Evolutionary conservation across 73 alveolate species (phyloP).

Genomic region (Durusdinium trenchii): DNA sequence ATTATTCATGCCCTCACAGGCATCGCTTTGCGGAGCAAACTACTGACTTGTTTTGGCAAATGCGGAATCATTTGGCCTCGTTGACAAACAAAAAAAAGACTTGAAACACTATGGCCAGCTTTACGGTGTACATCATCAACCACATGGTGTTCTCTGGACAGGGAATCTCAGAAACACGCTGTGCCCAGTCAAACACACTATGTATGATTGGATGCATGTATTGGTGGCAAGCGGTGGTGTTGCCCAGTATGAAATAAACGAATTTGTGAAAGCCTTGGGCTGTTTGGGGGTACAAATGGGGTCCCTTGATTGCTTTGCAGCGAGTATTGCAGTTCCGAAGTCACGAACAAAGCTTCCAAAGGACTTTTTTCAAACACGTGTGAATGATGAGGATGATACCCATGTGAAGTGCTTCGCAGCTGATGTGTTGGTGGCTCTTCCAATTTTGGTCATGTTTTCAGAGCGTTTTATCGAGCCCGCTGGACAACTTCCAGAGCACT

Average conservation of each 20-base stretch:
- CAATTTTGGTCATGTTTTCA: not conserved
- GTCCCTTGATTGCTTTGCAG: not conserved
- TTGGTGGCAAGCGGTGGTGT: constrained; percentile 10
- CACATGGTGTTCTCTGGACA: not conserved
- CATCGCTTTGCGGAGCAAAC: not conserved
- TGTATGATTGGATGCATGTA: constrained; percentile 38
- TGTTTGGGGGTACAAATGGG: not conserved
- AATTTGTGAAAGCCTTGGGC: not conserved
- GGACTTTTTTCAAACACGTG: not conserved
- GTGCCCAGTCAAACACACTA: constrained; percentile 23
- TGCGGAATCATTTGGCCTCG: not conserved
- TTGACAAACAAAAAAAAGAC: not conserved
- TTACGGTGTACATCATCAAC: not conserved
- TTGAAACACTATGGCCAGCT: not conserved
- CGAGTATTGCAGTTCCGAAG: not conserved
- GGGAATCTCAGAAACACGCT: not conserved
- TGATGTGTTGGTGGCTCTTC: not conserved
- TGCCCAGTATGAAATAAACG: constrained; percentile 40
- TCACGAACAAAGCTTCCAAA: not conserved
- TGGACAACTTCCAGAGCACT: not conserved
- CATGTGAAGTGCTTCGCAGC: not conserved
- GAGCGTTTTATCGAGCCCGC: not conserved
- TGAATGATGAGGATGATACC: not conserved
- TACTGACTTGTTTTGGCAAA: not conserved
- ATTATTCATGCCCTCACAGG: constrained; percentile 32